phyloP scores from a whole-genome alignment of 371 early-diverging fungal species.

The Capillidium heterosporum region DNA sequence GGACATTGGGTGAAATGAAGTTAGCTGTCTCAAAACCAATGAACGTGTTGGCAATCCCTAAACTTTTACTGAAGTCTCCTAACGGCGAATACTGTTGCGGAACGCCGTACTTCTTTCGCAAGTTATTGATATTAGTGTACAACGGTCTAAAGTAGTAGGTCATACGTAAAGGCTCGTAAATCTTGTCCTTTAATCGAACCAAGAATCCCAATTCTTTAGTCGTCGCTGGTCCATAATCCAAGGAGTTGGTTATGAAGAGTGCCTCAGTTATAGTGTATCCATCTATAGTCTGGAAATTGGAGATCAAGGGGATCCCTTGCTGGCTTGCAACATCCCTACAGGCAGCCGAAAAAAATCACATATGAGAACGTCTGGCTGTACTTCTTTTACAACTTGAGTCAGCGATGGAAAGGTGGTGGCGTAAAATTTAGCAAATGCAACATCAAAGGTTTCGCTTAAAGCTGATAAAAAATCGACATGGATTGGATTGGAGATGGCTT shows the following conservation, averaged over 20 bases:
- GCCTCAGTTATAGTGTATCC: background rate
- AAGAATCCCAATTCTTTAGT: background rate
- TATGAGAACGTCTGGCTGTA: too few species aligned
- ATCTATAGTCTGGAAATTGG: background rate
- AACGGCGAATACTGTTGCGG: background rate
- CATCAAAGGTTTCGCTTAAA: too few species aligned
- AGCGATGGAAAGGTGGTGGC: too few species aligned
- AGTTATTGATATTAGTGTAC: background rate
- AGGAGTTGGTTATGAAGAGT: background rate
- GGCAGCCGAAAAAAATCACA: slow-evolving; percentile 8
- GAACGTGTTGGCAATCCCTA: too few species aligned
- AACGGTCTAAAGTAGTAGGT: background rate
- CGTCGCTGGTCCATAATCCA: background rate
- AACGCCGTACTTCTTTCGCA: background rate
- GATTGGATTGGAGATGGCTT: too few species aligned
- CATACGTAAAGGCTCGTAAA: background rate
- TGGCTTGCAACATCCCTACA: slow-evolving; percentile 11
- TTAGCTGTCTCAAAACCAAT: too few species aligned
- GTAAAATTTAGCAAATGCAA: too few species aligned
- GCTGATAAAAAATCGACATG: too few species aligned
- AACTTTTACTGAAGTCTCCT: background rate
- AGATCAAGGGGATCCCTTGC: slow-evolving; percentile 8
- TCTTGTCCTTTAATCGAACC: background rate
- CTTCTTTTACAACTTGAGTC: too few species aligned
- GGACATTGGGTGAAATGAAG: too few species aligned